Evolutionary conservation across 2,329 filamentous ascomycete genomes (phyloP).

Genomic region (Thelonectria blattea): DNA sequence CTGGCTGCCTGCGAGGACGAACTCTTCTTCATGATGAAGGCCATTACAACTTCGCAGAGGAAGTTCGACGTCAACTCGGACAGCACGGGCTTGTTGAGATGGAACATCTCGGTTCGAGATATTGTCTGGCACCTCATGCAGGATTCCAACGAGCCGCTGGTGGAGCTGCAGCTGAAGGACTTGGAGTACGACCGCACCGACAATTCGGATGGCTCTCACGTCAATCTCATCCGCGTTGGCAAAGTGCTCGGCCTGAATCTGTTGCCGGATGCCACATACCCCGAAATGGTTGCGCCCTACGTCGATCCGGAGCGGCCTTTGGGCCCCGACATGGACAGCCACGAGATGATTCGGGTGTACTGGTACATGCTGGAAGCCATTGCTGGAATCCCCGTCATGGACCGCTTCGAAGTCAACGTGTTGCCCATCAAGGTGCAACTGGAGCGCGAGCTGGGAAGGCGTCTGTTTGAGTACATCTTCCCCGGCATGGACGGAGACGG

Average conservation of each 20-base stretch:
- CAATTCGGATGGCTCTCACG: slow-evolving; percentile 95
- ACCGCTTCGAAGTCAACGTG: slow-evolving; percentile 93
- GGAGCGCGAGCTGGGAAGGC: slow-evolving; percentile 90
- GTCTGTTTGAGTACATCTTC: slow-evolving; percentile 96
- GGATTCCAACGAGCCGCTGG: slow-evolving; percentile 83
- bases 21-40: slow-evolving; percentile 99
- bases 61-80: slow-evolving; percentile 76
- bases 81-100: slow-evolving; percentile 81
- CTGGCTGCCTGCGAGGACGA: slow-evolving; percentile 92
- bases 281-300: slow-evolving; percentile 94
- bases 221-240: slow-evolving; percentile 88
- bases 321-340: slow-evolving; percentile 53
- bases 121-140: slow-evolving; percentile 97
- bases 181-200: slow-evolving; percentile 94
- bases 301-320: slow-evolving; percentile 67
- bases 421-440: slow-evolving; percentile 94
- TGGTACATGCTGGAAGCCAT: slow-evolving; percentile 99
- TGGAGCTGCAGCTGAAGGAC: slow-evolving; percentile 90
- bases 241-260: slow-evolving; percentile 89
- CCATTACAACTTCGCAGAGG: slow-evolving; percentile 93
- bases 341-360: slow-evolving; percentile 90
- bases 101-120: slow-evolving; percentile 92
- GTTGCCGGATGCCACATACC: slow-evolving; percentile 88
- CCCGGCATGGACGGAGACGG: slow-evolving; percentile 74
- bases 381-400: slow-evolving; percentile 95